Percentiles rank a stretch among this genome's conserved stretches.
Evolutionary conservation across 2,329 filamentous ascomycete genomes (phyloP).

Genomic region (Colletotrichum spinosum): DNA sequence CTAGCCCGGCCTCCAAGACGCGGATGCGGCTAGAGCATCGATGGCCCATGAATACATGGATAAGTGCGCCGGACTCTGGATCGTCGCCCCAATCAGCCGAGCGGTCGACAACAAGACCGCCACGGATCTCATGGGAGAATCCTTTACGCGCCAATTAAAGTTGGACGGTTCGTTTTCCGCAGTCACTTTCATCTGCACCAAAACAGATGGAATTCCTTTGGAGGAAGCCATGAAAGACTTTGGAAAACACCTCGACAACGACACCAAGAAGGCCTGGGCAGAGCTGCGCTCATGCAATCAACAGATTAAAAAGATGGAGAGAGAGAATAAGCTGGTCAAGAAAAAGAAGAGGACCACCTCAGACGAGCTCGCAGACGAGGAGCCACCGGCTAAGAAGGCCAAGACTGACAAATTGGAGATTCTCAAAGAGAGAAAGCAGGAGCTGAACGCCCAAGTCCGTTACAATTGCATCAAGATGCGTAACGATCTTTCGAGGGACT

Average conservation of each 20-base stretch:
- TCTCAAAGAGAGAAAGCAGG: too few relatives aligned
- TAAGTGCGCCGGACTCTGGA: slow-evolving; percentile 69
- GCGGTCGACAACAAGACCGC: slow-evolving; percentile 71
- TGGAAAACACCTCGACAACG: neutral
- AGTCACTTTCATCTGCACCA: slow-evolving; percentile 72
- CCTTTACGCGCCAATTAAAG: slow-evolving; percentile 69
- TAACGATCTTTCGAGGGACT: too few relatives aligned
- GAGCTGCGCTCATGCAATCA: neutral
- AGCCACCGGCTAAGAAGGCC: neutral
- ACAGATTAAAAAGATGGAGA: neutral
- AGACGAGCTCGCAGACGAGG: neutral
- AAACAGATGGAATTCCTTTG: slow-evolving; percentile 67
- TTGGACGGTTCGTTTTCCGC: slow-evolving; percentile 66
- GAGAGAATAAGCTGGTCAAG: neutral
- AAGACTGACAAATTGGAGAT: too few relatives aligned
- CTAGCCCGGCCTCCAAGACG: slow-evolving; percentile 67
- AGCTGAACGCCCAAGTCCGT: too few relatives aligned
- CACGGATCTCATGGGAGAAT: slow-evolving; percentile 66
- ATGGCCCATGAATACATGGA: slow-evolving; percentile 71
- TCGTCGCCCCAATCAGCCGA: slow-evolving; percentile 70
- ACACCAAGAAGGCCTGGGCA: neutral
- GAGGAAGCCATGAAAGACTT: slow-evolving; percentile 43
- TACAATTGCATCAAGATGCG: too few relatives aligned
- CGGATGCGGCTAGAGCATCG: slow-evolving; percentile 68
- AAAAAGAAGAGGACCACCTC: neutral